Conservation (phyloP, 2,329 filamentous ascomycete species). For the Trichoderma koningii region DNA sequence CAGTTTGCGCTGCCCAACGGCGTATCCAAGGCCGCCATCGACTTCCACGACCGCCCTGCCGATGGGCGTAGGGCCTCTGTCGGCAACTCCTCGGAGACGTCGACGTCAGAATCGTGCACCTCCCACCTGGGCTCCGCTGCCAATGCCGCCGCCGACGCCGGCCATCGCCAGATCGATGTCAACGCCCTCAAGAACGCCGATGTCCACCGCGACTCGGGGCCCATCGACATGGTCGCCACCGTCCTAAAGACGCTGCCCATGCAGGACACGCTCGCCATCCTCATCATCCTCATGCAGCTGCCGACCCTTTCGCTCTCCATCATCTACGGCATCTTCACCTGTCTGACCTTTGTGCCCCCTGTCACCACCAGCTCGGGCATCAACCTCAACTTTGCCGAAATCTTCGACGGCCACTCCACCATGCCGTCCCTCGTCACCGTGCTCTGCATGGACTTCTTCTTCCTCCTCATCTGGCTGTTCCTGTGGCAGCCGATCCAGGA, state of each 20-base stretch:
- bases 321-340: constrained; percentile 89
- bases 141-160: constrained; percentile 45
- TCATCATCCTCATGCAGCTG: constrained; percentile 92
- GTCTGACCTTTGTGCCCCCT: constrained; percentile 87
- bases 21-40: constrained; percentile 37
- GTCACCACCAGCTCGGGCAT: constrained; percentile 75
- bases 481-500: constrained; percentile 86
- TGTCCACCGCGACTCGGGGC: constrained; percentile 70
- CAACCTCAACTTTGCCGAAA: constrained; percentile 83
- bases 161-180: constrained; percentile 68
- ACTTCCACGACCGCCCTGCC: constrained; percentile 45
- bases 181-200: constrained; percentile 68
- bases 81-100: constrained; percentile 56
- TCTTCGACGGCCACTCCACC: constrained; percentile 84
- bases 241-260: constrained; percentile 88
- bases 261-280: constrained; percentile 92
- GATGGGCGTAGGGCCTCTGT: constrained; percentile 53
- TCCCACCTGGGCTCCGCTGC: constrained; percentile 42
- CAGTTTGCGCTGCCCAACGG: constrained; percentile 38
- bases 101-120: constrained; percentile 54
- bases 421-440: constrained; percentile 85
- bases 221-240: constrained; percentile 76
- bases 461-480: constrained; percentile 83
- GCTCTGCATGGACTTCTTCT: constrained; percentile 78
- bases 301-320: constrained; percentile 84